phyloP scores from a whole-genome alignment of 495 filamentous ascomycete genomes.

The Aspergillus olivimuriae region DNA sequence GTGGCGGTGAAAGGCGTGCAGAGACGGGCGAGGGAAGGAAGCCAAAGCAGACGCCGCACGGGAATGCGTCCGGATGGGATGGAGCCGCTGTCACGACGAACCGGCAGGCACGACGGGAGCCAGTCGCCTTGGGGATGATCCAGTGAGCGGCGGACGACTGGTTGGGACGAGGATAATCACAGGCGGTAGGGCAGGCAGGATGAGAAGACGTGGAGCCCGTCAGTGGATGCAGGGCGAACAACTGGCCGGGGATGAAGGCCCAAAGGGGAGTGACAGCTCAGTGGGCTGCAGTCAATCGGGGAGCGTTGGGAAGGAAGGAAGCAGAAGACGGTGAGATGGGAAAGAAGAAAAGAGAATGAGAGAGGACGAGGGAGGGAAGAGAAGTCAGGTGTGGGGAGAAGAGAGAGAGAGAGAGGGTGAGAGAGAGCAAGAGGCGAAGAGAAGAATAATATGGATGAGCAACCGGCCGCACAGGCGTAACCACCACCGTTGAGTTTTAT shows the following conservation, averaged over 20 bases:
- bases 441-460: slow-evolving; percentile 1
- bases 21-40: slow-evolving; percentile 1
- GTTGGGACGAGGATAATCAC: slow-evolving; percentile 4
- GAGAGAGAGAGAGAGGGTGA: background rate
- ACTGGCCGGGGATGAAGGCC: slow-evolving; percentile 11
- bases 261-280: slow-evolving; percentile 19
- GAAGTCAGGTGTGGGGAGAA: background rate
- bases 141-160: slow-evolving; percentile 7
- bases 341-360: background rate
- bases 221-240: slow-evolving; percentile 16
- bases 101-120: slow-evolving; percentile 6
- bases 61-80: slow-evolving; percentile 4
- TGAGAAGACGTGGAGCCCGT: slow-evolving; percentile 19
- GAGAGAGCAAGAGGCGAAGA: slow-evolving; percentile 1
- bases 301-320: slow-evolving; percentile 1
- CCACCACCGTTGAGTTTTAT: too few relatives aligned
- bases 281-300: slow-evolving; percentile 11
- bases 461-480: background rate
- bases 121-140: background rate
- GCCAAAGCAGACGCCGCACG: background rate
- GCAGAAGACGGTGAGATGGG: too few relatives aligned
- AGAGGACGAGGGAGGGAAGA: background rate
- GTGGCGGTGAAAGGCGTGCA: slow-evolving; percentile 17
- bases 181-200: slow-evolving; percentile 15
- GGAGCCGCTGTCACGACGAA: slow-evolving; percentile 5